Base-by-base conservation (phyloP, 176 grass and related monocot genomes). In the Carex cristatella region DNA sequence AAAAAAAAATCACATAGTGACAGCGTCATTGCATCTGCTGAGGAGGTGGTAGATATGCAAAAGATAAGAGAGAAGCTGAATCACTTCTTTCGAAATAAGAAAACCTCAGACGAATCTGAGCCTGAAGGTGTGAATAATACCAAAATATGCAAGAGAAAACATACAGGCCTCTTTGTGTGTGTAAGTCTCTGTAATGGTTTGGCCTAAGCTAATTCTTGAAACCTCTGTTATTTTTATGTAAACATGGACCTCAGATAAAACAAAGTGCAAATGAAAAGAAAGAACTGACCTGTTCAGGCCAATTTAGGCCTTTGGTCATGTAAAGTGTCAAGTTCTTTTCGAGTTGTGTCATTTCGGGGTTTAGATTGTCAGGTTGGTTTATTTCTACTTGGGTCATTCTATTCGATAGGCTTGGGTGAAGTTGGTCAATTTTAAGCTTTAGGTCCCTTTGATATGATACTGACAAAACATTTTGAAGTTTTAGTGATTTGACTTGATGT, bases 81-180 rank as follows among this genome's bases (percentile, higher is more conserved):
- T 89, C 91, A 89, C 56, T 98, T 94, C 81, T 98, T 98, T 72
- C 91, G 91, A 68, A 94, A 93, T 69, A 89, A 86, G 79, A 91
- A 63, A 63, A 80, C 84, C 30, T 85, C 85, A 58, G 88, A 87
- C 38, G 86, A 87, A 83, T 88, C 89, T 88, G 85, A 92, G 80
- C 83, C 69, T 82, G 35, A 6, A 32, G 33, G 73, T 30, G 84
- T 31, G 9, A 91, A 90, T 63, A 62, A 83, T 70, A 94, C 80
- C 88, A 92, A 64, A 90, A 78, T 92, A 75, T 81, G 89, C 69
- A 71, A 86, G 83, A 83, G 95, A 90, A 90, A 91, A 83, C 64
- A 86, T 93, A 91, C 95, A 97, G 95, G 95, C 94, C 16, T 84
- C 5, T 79, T 15, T 16, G 35, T 46, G 11, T 70, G 33, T 6